These are phyloP conservation scores for Sclerotinia nivalis DNA, from an alignment of 2,329 filamentous ascomycete species.

Conservation along the genomic window DNA sequence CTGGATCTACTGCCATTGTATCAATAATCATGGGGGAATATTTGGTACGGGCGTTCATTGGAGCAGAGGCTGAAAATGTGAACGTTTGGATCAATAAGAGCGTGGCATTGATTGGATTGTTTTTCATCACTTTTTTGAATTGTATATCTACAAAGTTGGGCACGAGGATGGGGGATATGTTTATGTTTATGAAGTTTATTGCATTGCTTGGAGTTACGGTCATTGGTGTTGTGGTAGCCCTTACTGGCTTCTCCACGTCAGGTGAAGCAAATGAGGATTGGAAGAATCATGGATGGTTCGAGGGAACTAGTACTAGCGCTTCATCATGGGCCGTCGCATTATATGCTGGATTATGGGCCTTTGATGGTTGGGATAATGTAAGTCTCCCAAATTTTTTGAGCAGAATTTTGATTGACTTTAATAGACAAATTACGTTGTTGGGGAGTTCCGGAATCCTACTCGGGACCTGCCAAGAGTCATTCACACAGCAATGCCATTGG, in stretches of 20 bases:
- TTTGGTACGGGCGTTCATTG: slow-evolving; percentile 81
- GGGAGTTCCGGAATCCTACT: slow-evolving; percentile 89
- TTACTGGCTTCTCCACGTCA: slow-evolving; percentile 77
- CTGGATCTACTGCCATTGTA: slow-evolving; percentile 90
- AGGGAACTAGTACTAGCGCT: slow-evolving; percentile 74
- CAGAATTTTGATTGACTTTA: slow-evolving; percentile 33
- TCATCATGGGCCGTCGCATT: slow-evolving; percentile 91
- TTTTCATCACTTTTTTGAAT: slow-evolving; percentile 80
- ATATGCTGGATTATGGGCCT: slow-evolving; percentile 96
- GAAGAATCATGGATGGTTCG: slow-evolving; percentile 87
- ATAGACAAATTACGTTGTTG: slow-evolving; percentile 95
- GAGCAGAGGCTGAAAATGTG: slow-evolving; percentile 78
- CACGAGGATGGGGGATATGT: slow-evolving; percentile 82
- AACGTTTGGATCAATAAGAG: slow-evolving; percentile 89
- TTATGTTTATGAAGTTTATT: slow-evolving; percentile 97
- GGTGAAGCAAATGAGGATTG: slow-evolving; percentile 78
- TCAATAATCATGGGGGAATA: slow-evolving; percentile 99
- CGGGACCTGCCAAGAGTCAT: slow-evolving; percentile 92
- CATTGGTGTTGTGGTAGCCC: slow-evolving; percentile 83
- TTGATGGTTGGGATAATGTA: slow-evolving; percentile 98
- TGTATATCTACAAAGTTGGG: slow-evolving; percentile 88
- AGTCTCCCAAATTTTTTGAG: slow-evolving; percentile 43
- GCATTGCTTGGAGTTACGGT: slow-evolving; percentile 84
- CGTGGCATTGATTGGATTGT: slow-evolving; percentile 75
- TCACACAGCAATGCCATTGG: slow-evolving; percentile 92